These are phyloP conservation scores for Plasmodium blacklocki DNA, from an alignment of 169 alveolate species.

Conservation along the genomic window DNA sequence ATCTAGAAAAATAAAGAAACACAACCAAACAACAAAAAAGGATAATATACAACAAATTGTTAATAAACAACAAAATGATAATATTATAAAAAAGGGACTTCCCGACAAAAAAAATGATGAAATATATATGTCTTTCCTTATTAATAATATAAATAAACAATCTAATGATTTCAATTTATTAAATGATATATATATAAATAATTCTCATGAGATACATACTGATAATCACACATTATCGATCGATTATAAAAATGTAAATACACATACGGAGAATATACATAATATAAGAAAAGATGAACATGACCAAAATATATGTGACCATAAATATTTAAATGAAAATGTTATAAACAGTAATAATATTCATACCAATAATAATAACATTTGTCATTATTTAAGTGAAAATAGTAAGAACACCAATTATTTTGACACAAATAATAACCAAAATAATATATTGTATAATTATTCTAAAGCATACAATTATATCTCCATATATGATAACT, in stretches of 20 bases:
- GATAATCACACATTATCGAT: neutral
- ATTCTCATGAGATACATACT: neutral
- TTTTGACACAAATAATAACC: neutral
- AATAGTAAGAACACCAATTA: neutral
- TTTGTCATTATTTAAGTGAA: neutral
- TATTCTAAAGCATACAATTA: neutral
- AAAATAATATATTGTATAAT: constrained; percentile 2
- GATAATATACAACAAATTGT: neutral
- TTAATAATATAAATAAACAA: constrained; percentile 41
- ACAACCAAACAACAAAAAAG: neutral
- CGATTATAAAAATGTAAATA: neutral
- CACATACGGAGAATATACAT: too few species aligned
- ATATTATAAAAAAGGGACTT: neutral
- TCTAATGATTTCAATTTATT: neutral
- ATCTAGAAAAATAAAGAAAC: neutral
- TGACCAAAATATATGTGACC: too few species aligned
- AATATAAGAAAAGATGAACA: too few species aligned
- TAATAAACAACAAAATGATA: neutral
- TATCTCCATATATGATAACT: constrained; percentile 11
- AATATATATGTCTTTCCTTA: constrained; percentile 35
- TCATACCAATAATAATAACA: neutral
- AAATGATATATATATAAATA: neutral
- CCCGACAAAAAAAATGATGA: constrained; percentile 9
- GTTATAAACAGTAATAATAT: neutral
- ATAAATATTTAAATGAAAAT: neutral